phyloP scores from a whole-genome alignment of 2,329 filamentous ascomycete genomes.

The Sporothrix inflata region DNA sequence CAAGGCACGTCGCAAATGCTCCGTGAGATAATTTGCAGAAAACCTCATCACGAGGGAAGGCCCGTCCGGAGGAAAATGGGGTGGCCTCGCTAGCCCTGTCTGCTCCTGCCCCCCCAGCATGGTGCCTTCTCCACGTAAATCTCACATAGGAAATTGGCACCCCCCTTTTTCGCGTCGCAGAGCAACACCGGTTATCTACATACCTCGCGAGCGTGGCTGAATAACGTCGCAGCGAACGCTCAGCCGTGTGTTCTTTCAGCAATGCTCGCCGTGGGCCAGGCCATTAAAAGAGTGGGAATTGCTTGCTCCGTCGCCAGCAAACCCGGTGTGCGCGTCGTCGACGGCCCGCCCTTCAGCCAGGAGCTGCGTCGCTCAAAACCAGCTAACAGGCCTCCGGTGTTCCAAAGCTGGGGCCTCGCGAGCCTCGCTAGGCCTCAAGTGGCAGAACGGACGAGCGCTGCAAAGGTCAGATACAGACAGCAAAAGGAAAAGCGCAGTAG shows the following conservation, averaged over 20 bases:
- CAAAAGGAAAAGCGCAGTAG: neutral
- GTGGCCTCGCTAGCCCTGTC: neutral
- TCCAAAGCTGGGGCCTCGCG: conserved; percentile 9
- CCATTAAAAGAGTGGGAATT: neutral
- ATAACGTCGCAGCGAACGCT: neutral
- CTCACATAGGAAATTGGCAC: conserved; percentile 15
- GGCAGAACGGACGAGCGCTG: conserved; percentile 8
- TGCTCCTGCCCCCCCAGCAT: neutral
- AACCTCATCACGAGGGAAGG: conserved; percentile 18
- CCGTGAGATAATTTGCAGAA: neutral
- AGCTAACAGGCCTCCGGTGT: conserved; percentile 21
- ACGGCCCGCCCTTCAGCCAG: neutral
- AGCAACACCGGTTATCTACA: conserved; percentile 19
- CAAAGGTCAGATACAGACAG: neutral
- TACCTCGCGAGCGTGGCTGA: neutral
- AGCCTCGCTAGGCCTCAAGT: conserved; percentile 18
- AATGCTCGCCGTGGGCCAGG: neutral
- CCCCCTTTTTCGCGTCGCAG: neutral
- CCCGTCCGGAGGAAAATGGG: conserved; percentile 14
- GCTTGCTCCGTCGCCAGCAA: neutral
- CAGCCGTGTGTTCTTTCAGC: neutral
- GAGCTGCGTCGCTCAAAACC: neutral
- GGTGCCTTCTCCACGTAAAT: conserved; percentile 16
- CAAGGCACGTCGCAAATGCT: neutral
- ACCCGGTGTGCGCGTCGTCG: conserved; percentile 5